These are phyloP conservation scores for Emmonsiellopsis sp. DNA, from an alignment of 2,329 filamentous ascomycete genomes.

Conservation along the genomic window DNA sequence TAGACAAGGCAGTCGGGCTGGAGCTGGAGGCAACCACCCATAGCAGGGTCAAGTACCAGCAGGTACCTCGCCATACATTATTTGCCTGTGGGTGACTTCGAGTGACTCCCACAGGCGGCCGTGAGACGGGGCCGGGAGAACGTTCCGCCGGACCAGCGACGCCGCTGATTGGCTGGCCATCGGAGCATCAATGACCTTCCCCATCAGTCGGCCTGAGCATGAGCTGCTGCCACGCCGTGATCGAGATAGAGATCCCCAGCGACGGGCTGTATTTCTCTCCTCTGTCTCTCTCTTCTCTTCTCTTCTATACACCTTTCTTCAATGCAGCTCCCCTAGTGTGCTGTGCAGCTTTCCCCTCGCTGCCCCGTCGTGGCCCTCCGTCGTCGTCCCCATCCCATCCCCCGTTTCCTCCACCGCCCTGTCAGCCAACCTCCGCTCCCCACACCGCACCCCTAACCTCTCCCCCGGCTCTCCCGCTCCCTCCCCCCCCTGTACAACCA, in stretches of 20 bases:
- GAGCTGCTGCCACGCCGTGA: background rate
- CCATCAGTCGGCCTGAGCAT: background rate
- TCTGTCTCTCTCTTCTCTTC: background rate
- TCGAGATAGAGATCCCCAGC: background rate
- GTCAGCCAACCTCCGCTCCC: background rate
- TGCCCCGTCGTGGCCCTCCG: conserved; percentile 2
- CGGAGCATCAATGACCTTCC: background rate
- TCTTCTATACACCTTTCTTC: background rate
- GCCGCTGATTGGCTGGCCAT: background rate
- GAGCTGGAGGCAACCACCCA: too few relatives aligned
- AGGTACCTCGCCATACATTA: background rate
- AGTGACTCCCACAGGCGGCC: background rate
- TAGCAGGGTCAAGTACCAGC: too few relatives aligned
- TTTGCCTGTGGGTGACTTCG: background rate
- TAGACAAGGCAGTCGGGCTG: too few relatives aligned
- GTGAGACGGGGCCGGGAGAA: background rate
- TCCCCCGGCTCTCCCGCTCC: background rate
- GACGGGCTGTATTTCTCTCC: background rate
- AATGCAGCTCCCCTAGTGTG: conserved; percentile 1
- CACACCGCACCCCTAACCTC: background rate
- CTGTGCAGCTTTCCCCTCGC: background rate
- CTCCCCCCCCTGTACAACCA: background rate
- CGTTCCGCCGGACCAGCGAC: background rate
- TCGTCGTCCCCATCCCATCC: background rate
- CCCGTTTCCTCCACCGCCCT: background rate